Evolutionary conservation across 805 yeast genomes (phyloP).

Genomic region (Debaryomyces prosopidis): DNA sequence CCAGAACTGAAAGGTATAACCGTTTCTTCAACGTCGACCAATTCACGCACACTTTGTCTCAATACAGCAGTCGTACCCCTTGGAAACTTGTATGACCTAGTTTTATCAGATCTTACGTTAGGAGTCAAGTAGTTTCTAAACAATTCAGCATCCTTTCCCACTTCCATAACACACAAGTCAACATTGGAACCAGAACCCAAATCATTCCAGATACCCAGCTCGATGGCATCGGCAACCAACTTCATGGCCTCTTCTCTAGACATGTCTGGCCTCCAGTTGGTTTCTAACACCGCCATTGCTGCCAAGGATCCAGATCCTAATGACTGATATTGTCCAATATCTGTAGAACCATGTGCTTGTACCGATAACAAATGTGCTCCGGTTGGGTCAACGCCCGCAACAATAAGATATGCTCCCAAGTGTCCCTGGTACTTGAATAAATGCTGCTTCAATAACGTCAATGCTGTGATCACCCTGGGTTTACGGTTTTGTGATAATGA

Average conservation of each 20-base stretch:
- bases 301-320: conserved; percentile 97
- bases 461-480: conserved; percentile 91
- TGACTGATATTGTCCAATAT: conserved; percentile 89
- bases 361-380: conserved; percentile 91
- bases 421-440: conserved; percentile 96
- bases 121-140: conserved; percentile 89
- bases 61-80: conserved; percentile 94
- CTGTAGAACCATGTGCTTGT: conserved; percentile 98
- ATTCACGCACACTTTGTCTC: conserved; percentile 61
- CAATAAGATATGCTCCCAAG: conserved; percentile 94
- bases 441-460: conserved; percentile 93
- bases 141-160: conserved; percentile 82
- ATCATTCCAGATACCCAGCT: conserved; percentile 99
- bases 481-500: conserved; percentile 77
- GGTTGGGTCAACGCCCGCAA: conserved; percentile 97
- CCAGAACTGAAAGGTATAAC: conserved; percentile 38
- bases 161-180: conserved; percentile 95
- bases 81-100: conserved; percentile 78
- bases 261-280: conserved; percentile 78
- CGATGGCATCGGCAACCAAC: conserved; percentile 88
- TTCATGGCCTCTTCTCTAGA: conserved; percentile 88
- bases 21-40: conserved; percentile 71
- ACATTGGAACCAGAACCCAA: conserved; percentile 98
- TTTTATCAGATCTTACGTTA: conserved; percentile 80
- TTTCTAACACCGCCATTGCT: conserved; percentile 96